Percentiles rank a stretch among this genome's conserved stretches.
Conservation (phyloP, 2,329 filamentous ascomycete species). For the Alternaria sp. region DNA sequence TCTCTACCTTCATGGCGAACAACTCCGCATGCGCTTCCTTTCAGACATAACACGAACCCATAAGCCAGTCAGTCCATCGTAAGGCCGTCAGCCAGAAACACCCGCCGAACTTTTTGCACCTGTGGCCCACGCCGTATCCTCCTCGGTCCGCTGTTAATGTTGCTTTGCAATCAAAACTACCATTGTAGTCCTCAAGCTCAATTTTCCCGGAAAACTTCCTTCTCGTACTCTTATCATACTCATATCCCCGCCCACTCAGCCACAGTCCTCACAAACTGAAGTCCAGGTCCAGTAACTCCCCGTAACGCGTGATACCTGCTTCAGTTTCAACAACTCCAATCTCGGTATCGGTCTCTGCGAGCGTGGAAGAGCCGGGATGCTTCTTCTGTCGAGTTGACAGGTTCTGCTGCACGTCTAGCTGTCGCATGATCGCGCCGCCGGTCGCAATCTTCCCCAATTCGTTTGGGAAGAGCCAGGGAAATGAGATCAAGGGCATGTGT, state of each 20-base stretch:
- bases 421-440: constrained; percentile 16
- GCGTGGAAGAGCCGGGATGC: background rate
- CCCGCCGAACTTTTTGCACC: background rate
- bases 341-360: background rate
- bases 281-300: constrained; percentile 45
- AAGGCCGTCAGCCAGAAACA: background rate
- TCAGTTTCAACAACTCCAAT: constrained; percentile 36
- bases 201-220: background rate
- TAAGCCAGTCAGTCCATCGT: background rate
- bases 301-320: constrained; percentile 41
- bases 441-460: constrained; percentile 74
- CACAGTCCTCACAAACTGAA: too few species aligned
- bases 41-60: background rate
- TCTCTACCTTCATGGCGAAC: background rate
- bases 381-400: constrained; percentile 12
- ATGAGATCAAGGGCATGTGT: constrained; percentile 85
- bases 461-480: constrained; percentile 87
- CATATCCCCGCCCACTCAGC: too few species aligned
- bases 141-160: background rate
- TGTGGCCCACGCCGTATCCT: background rate
- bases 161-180: background rate
- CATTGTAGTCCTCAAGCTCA: background rate
- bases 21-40: background rate
- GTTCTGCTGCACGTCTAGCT: background rate
- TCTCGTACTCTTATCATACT: background rate